Evolutionary conservation across 2,329 filamentous ascomycete species (phyloP), one percentile per base, ranked within the genome.

Genomic region (Microsporum audouinii): DNA sequence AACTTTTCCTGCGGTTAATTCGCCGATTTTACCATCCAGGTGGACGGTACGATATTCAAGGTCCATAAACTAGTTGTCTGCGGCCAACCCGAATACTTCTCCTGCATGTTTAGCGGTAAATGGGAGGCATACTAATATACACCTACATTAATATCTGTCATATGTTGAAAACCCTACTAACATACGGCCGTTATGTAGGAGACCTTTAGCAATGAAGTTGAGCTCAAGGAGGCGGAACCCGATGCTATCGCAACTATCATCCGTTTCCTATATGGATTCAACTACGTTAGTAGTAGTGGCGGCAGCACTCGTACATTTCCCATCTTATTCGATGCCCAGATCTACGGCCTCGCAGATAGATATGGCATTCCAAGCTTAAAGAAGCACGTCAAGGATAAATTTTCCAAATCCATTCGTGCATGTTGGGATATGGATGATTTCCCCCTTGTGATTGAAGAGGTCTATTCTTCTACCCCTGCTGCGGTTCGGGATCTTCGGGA

Each of bases 321-420:
- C 8, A 66, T 69, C 63, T 47, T 67, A 6, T 66, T 70, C 23
- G 61, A 68, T 60, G 61, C 65, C 49, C 66, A 64, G 49, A 61
- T 70, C 5, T 71, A 69, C 56, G 60, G 65, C 31, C 53, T 68
- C 17, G 66, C 63, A 5, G 68, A 70, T 38, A 71, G 68, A 63
- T 71, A 70, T 41, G 60, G 29, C 3, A 56, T 70, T 31, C 58
- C 63, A 0, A 47, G 47, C 17, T 59, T 70, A 2, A 70, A 70
- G 63, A 14, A 62, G 2, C 31, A 51, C 23, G 66, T 67, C n/a
- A 64, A 59, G 57, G 45, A 63, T 41, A 68, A 65, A n/a, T 69
- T 69, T 56, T 47, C 61, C 27, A 31, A 38, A 12, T 53, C 59
- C 23, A 55, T 66, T 3, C 34, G 60, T 23, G 64, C 51, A 14